Evolutionary conservation across 768 basidiomycete genomes (phyloP).

Genomic region (Exsudoporus frostii): DNA sequence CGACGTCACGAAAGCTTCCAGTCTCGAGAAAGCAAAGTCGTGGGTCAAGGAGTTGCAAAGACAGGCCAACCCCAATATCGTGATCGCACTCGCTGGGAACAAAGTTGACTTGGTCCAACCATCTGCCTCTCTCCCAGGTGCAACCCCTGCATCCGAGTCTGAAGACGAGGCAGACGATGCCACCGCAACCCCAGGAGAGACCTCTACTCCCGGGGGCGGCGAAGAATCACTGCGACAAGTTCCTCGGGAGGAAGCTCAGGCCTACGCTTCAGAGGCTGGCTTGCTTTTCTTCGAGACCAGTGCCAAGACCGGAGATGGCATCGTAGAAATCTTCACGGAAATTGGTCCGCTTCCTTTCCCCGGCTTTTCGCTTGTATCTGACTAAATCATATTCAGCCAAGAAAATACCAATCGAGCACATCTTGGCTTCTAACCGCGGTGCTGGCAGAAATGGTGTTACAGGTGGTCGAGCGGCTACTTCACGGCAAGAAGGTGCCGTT

Average conservation of each 20-base stretch:
- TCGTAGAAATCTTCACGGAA: constrained; percentile 96
- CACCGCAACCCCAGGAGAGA: constrained; percentile 80
- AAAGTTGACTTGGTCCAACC: constrained; percentile 88
- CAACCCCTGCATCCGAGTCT: constrained; percentile 57
- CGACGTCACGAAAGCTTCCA: constrained; percentile 93
- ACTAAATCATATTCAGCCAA: constrained; percentile 50
- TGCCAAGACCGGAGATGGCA: constrained; percentile 94
- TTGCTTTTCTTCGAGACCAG: constrained; percentile 96
- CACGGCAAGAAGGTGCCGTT: constrained; percentile 54
- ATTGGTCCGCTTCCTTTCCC: constrained; percentile 62
- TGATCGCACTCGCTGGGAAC: constrained; percentile 97
- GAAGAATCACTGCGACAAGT: constrained; percentile 87
- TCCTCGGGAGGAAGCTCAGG: constrained; percentile 90
- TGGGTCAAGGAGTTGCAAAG: constrained; percentile 99
- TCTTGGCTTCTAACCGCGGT: constrained; percentile 77
- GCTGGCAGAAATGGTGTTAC: constrained; percentile 59
- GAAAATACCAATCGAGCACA: constrained; percentile 91
- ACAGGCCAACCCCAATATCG: constrained; percentile 98
- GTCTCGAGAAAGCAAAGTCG: constrained; percentile 97
- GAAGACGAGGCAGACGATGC: constrained; percentile 93
- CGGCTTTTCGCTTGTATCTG: not conserved
- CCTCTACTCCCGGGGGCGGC: constrained; percentile 43
- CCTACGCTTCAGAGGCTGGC: constrained; percentile 93
- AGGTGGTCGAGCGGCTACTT: constrained; percentile 48
- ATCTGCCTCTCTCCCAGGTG: constrained; percentile 48